Evolutionary conservation across 768 basidiomycete species (phyloP), one percentile per base, ranked within the genome.

Genomic region (Russula sp.): DNA sequence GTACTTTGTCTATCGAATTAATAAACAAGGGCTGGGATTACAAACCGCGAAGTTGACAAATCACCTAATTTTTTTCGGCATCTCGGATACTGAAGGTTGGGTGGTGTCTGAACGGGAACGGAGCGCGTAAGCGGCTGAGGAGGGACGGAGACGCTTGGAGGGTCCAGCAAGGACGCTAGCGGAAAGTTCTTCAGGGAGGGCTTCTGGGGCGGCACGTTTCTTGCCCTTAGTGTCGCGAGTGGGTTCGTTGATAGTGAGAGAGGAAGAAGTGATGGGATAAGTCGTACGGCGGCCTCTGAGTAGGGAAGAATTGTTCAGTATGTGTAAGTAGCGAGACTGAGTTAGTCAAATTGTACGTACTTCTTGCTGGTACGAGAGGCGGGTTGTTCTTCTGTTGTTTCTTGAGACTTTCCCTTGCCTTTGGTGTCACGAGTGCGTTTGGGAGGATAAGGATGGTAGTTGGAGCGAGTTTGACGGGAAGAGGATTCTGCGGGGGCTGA

Each of bases 131-230:
- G 82, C 78, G 67, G 69, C 70, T 38, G 67, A 74, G 58, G 80
- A 76, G 52, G 81, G 84, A 76, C 80, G 83, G 55, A 79, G 79
- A 69, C 85, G 89, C 76, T 91, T 90, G 62, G 79, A 79, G 59
- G 86, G 80, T 32, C 83, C 78, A 28, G 77, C 72, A 34, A 70
- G 63, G 64, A 78, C 70, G 50, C 75, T 67, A 52, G 79, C 78
- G 69, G 79, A 75, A 55, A 72, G 89, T 73, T 88, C 85, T 75
- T 89, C 88, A 50, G 84, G 84, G 69, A 76, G 76, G 38, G 79
- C 75, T 76, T 92, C 89, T 54, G 88, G 87, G 36, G 81, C 84
- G 44, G 92, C 93, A 71, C 92, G 89, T 79, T 95, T 96, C 85
- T 97, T 97, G 63, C 93, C 94, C 77, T 95, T 95, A 69, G 76